Evolutionary conservation across 106 monocot genomes (phyloP).

Genomic region (Acanthochlamys bracteata): DNA sequence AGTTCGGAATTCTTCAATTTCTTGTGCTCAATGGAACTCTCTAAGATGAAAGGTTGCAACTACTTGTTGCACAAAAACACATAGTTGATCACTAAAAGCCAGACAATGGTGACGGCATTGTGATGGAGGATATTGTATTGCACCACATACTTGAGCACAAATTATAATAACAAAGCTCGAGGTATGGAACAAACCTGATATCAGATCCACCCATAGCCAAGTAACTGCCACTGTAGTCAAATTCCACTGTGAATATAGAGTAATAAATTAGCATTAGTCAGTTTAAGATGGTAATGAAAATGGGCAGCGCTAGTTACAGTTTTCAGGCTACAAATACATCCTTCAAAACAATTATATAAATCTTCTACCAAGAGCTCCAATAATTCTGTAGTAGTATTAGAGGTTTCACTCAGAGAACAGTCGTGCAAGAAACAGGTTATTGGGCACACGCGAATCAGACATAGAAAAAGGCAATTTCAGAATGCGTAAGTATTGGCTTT

Average conservation of each 20-base stretch:
- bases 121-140: neutral
- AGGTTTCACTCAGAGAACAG: neutral
- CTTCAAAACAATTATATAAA: neutral
- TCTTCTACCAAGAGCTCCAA: neutral
- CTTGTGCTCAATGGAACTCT: neutral
- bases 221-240: constrained; percentile 66
- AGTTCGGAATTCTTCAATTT: neutral
- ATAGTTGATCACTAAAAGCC: too few relatives aligned
- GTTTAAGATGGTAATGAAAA: neutral
- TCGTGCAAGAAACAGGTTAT: neutral
- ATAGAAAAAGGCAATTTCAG: neutral
- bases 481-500: neutral
- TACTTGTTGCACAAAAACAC: too few relatives aligned
- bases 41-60: neutral
- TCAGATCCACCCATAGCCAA: constrained; percentile 81
- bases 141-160: neutral
- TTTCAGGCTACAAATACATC: neutral
- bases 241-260: constrained; percentile 46
- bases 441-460: neutral
- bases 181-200: constrained; percentile 38
- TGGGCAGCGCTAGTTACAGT: neutral
- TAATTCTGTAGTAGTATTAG: neutral
- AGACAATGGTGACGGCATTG: neutral
- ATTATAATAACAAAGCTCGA: neutral
- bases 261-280: neutral